Conservation (phyloP, 179 eudicot genomes). For the Pouteria campechiana region DNA sequence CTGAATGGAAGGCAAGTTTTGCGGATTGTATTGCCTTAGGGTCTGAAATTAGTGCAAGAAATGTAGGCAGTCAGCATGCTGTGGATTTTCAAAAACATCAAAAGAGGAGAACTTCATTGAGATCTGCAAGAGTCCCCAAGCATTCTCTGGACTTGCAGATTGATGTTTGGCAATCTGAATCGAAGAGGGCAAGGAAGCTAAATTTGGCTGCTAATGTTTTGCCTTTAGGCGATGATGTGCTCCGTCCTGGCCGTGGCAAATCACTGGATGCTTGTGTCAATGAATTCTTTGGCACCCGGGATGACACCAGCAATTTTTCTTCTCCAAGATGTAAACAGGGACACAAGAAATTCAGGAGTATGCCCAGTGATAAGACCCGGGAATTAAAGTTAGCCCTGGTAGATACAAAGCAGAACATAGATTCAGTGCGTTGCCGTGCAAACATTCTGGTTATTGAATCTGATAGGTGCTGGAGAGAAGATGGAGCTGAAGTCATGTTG, state of each 20-base stretch:
- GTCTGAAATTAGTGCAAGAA: conserved; percentile 14
- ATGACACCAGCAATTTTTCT: conserved; percentile 7
- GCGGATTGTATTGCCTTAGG: conserved; percentile 7
- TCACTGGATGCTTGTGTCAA: conserved; percentile 21
- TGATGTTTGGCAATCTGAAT: no score
- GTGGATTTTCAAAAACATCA: conserved; percentile 29
- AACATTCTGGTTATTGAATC: conserved; percentile 58
- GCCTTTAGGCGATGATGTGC: no score
- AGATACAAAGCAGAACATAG: conserved; percentile 25
- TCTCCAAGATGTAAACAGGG: conserved; percentile 11
- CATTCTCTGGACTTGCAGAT: no score
- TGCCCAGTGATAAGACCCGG: conserved; percentile 9
- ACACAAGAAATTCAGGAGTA: conserved; percentile 22
- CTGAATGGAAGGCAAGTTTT: conserved; percentile 11
- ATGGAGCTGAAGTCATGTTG: conserved; percentile 43
- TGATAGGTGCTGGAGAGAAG: conserved; percentile 59
- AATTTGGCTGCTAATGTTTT: no score
- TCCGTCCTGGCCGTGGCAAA: conserved; percentile 25
- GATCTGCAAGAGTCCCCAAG: conserved; percentile 42
- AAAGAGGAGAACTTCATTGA: conserved; percentile 59
- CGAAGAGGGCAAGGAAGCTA: no score
- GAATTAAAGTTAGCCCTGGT: conserved; percentile 18
- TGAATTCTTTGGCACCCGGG: conserved; percentile 13
- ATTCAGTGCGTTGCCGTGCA: conserved; percentile 37
- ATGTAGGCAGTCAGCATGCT: conserved; percentile 23